Evolutionary conservation across 2,329 filamentous ascomycete genomes (phyloP).

Genomic region (Microcyclosporella mali): DNA sequence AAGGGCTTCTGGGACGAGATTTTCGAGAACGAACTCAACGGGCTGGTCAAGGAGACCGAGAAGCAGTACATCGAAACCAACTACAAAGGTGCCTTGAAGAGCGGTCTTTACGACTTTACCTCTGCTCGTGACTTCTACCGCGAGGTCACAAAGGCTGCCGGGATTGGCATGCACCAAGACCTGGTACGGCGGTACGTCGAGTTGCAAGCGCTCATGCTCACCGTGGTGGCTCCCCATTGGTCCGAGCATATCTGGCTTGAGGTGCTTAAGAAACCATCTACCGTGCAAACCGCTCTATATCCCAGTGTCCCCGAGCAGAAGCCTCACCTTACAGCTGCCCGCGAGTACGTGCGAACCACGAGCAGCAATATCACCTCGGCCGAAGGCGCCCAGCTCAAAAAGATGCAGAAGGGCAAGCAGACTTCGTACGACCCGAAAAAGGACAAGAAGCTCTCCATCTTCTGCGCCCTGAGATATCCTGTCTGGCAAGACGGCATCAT

Average conservation of each 20-base stretch:
- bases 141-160: slow-evolving; percentile 68
- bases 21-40: slow-evolving; percentile 90
- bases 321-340: slow-evolving; percentile 65
- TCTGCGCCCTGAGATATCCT: slow-evolving; percentile 71
- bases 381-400: slow-evolving; percentile 77
- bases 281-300: slow-evolving; percentile 74
- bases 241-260: slow-evolving; percentile 91
- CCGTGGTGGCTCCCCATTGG: slow-evolving; percentile 87
- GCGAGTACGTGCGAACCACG: slow-evolving; percentile 72
- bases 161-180: slow-evolving; percentile 80
- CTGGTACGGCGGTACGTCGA: slow-evolving; percentile 75
- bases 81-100: slow-evolving; percentile 82
- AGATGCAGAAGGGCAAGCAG: slow-evolving; percentile 87
- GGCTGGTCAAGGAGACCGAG: slow-evolving; percentile 69
- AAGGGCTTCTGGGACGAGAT: slow-evolving; percentile 76
- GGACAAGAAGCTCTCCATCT: slow-evolving; percentile 87
- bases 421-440: slow-evolving; percentile 81
- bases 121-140: slow-evolving; percentile 85
- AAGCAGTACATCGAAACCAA: slow-evolving; percentile 71
- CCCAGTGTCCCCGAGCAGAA: slow-evolving; percentile 62
- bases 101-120: slow-evolving; percentile 82
- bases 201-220: slow-evolving; percentile 74
- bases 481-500: slow-evolving; percentile 90
- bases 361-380: slow-evolving; percentile 76
- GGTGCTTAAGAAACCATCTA: slow-evolving; percentile 67